Conservation (phyloP, 2,329 filamentous ascomycete genomes). For the Calonectria henricotiae region DNA sequence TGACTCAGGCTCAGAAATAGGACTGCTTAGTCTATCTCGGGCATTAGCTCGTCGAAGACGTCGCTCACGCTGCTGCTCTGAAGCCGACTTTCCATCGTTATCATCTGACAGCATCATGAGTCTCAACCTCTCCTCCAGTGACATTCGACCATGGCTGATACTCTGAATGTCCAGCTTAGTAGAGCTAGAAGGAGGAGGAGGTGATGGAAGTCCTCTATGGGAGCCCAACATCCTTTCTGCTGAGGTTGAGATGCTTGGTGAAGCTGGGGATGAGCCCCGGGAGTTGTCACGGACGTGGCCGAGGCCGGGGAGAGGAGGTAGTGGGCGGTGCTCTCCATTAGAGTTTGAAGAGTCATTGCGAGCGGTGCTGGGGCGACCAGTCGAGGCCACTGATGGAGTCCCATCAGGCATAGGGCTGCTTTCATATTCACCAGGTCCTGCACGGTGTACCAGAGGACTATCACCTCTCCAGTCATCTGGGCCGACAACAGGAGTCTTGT, state of each 20-base stretch:
- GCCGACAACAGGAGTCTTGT: conserved; percentile 97
- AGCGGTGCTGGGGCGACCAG: conserved; percentile 70
- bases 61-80: conserved; percentile 78
- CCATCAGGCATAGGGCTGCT: conserved; percentile 78
- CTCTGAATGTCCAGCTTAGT: conserved; percentile 86
- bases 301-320: conserved; percentile 87
- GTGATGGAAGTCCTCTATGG: conserved; percentile 80
- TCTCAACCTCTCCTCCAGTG: conserved; percentile 87
- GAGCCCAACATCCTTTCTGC: conserved; percentile 80
- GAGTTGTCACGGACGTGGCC: conserved; percentile 59
- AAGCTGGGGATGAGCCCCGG: conserved; percentile 69
- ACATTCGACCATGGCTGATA: conserved; percentile 83
- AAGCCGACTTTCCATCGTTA: conserved; percentile 70
- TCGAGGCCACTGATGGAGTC: conserved; percentile 60
- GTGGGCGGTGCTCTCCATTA: conserved; percentile 85
- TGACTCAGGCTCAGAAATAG: conserved; percentile 60
- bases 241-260: conserved; percentile 77
- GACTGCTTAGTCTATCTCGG: conserved; percentile 68
- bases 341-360: conserved; percentile 84
- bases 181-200: conserved; percentile 76
- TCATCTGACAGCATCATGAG: conserved; percentile 90
- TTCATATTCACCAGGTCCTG: conserved; percentile 68
- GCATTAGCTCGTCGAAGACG: conserved; percentile 76
- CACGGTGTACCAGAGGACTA: conserved; percentile 63
- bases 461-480: conserved; percentile 96